phyloP scores from a whole-genome alignment of 805 yeast genomes.

The Lachancea mirantina region DNA sequence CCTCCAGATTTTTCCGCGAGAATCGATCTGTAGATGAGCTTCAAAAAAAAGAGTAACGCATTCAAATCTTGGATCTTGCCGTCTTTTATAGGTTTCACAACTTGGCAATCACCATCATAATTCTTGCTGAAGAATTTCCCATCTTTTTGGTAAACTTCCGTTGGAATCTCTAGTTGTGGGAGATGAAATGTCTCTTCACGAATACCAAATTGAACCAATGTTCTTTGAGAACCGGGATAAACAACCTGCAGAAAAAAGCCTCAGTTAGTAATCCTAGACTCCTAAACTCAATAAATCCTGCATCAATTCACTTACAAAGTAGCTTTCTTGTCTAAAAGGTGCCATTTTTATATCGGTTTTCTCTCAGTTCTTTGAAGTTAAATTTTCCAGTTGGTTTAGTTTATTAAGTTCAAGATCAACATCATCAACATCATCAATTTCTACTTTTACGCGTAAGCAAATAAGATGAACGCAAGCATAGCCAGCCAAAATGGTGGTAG shows the following conservation, averaged over 20 bases:
- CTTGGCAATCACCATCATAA: slow-evolving; percentile 32
- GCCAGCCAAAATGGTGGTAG: slow-evolving; percentile 15
- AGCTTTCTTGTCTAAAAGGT: slow-evolving; percentile 28
- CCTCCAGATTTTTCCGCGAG: slow-evolving; percentile 17
- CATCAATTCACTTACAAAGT: slow-evolving; percentile 16
- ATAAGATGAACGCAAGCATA: slow-evolving; percentile 12
- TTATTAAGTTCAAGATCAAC: not conserved
- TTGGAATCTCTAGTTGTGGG: slow-evolving; percentile 71
- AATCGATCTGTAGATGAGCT: slow-evolving; percentile 42
- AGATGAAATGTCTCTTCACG: slow-evolving; percentile 55
- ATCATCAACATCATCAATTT: not conserved
- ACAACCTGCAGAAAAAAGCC: slow-evolving; percentile 42
- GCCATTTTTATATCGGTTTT: slow-evolving; percentile 16
- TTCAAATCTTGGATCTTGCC: slow-evolving; percentile 61
- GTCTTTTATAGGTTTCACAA: slow-evolving; percentile 53
- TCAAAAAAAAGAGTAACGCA: slow-evolving; percentile 60
- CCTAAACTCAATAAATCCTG: not conserved
- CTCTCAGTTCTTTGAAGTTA: not conserved
- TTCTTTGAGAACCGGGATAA: slow-evolving; percentile 70
- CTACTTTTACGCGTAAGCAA: too few species aligned
- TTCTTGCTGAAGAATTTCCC: slow-evolving; percentile 28
- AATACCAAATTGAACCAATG: slow-evolving; percentile 75
- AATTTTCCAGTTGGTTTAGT: too few species aligned
- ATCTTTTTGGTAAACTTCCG: slow-evolving; percentile 49
- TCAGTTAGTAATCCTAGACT: slow-evolving; percentile 10